phyloP scores from a whole-genome alignment of 192 early-diverging fungal species.

The Gaertneriomyces sp. region DNA sequence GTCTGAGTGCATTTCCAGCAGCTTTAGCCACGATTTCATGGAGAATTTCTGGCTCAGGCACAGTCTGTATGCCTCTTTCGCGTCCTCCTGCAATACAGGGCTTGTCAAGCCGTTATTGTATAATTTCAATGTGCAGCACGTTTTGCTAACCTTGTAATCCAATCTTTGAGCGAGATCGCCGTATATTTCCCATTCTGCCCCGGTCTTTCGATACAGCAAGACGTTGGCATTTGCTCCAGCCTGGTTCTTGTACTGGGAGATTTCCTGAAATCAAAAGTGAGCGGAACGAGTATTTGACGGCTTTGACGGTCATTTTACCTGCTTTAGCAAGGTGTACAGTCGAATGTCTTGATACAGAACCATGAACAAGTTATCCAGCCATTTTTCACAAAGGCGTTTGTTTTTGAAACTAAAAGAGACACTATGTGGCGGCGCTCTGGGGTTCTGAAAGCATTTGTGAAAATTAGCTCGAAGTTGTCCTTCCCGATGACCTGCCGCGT shows the following conservation, averaged over 20 bases:
- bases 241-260: slow-evolving; percentile 62
- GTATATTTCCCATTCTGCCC: slow-evolving; percentile 96
- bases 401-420: slow-evolving; percentile 74
- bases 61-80: slow-evolving; percentile 84
- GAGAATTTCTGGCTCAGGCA: slow-evolving; percentile 90
- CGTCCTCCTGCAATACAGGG: slow-evolving; percentile 59
- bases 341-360: slow-evolving; percentile 96
- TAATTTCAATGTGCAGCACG: background rate
- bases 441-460: slow-evolving; percentile 27
- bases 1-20: slow-evolving; percentile 78
- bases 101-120: too few species aligned
- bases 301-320: slow-evolving; percentile 27
- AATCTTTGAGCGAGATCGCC: slow-evolving; percentile 89
- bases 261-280: slow-evolving; percentile 52
- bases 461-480: slow-evolving; percentile 8
- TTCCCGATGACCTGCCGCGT: background rate
- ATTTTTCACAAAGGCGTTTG: slow-evolving; percentile 98
- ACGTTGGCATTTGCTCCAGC: slow-evolving; percentile 54
- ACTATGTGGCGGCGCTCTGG: slow-evolving; percentile 27
- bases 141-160: slow-evolving; percentile 60
- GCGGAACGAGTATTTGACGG: background rate
- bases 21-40: slow-evolving; percentile 79
- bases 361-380: slow-evolving; percentile 99
- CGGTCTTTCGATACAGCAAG: slow-evolving; percentile 84
- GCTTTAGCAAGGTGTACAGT: slow-evolving; percentile 88